Percentiles rank a stretch among this genome's conserved stretches.
Evolutionary conservation across 257 asterid species (phyloP).

Genomic region (Penstemon barbatus): DNA sequence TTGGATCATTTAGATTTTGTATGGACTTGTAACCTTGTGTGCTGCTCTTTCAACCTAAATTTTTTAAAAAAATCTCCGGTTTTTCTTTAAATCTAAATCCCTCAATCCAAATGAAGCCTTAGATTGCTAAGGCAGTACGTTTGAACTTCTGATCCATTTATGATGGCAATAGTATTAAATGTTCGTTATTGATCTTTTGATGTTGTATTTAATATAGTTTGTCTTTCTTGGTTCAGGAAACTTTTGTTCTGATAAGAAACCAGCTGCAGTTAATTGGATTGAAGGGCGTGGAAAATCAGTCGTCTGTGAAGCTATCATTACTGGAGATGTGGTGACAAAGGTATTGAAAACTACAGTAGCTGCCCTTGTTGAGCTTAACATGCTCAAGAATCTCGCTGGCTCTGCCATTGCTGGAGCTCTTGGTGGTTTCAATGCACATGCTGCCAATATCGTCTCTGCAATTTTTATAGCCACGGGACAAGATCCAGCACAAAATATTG

Average conservation of each 20-base stretch:
- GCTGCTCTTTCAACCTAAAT: too few species aligned
- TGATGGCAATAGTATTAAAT: too few species aligned
- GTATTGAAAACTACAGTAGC: slow-evolving; percentile 45
- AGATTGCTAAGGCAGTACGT: too few species aligned
- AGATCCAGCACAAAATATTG: slow-evolving; percentile 44
- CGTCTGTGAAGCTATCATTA: slow-evolving; percentile 44
- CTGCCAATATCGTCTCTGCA: slow-evolving; percentile 44
- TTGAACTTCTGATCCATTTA: too few species aligned
- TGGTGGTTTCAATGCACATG: slow-evolving; percentile 50
- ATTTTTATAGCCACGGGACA: slow-evolving; percentile 42
- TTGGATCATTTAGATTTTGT: too few species aligned
- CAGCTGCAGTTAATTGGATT: slow-evolving; percentile 48
- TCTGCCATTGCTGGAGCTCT: slow-evolving; percentile 52
- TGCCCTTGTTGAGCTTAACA: slow-evolving; percentile 45
- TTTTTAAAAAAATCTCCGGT: too few species aligned
- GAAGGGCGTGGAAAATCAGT: slow-evolving; percentile 51
- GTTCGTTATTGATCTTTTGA: neutral
- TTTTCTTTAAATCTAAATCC: too few species aligned
- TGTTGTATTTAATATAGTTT: too few species aligned
- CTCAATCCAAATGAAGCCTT: too few species aligned
- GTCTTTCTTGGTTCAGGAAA: slow-evolving; percentile 29
- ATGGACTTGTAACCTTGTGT: too few species aligned
- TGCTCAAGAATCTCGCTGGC: slow-evolving; percentile 52
- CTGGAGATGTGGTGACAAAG: slow-evolving; percentile 37
- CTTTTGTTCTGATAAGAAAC: slow-evolving; percentile 46